Evolutionary conservation across 306 rosid genomes (phyloP), one percentile per base, ranked within the genome.

Genomic region (Fragaria ananassa): DNA sequence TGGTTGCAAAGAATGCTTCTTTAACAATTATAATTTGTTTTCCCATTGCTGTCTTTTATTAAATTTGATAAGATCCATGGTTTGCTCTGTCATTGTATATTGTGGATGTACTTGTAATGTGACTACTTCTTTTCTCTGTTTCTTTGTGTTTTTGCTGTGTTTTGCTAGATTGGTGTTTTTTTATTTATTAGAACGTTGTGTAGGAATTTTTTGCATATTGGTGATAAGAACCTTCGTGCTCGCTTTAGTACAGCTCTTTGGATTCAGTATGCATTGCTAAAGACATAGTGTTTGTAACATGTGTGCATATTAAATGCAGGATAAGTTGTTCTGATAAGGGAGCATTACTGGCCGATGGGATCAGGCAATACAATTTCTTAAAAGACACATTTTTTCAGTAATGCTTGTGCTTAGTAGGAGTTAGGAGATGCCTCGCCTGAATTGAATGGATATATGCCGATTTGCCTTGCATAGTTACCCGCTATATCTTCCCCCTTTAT

Each of bases 401-500:
- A 17, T 15, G n/a, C 54, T 50, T 57, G 31, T 4, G 5, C 34
- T 57, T 10, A 57, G 12, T 57, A 10, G 31, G 47, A 39, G 29
- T 18, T 66, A 13, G n/a, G 47, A 41, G 71, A 67, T 65, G 70
- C 5, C 25, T 27, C 65, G 12, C 65, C 37, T 44, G 42, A 51
- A 31, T 53, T 73, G 80, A 60, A 89, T 90, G 95, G 88, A 80
- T 81, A 79, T 84, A 67, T 72, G 87, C 79, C 89, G 96, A 69
- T 39, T 83, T 51, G 71, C 58, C 7, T 34, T 53, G 53, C 56
- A 75, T 42, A 80, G 39, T 61, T 80, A 37, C 34, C 60, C 73
- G 4, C 61, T 76, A 25, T 39, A 5, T 71, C 71, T 37, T 41
- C 3, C 65, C 31, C 74, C 69, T 35, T 35, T 82, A 31, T 23